Conservation (phyloP, 257 asterid species). For the Solanum peruvianum region DNA sequence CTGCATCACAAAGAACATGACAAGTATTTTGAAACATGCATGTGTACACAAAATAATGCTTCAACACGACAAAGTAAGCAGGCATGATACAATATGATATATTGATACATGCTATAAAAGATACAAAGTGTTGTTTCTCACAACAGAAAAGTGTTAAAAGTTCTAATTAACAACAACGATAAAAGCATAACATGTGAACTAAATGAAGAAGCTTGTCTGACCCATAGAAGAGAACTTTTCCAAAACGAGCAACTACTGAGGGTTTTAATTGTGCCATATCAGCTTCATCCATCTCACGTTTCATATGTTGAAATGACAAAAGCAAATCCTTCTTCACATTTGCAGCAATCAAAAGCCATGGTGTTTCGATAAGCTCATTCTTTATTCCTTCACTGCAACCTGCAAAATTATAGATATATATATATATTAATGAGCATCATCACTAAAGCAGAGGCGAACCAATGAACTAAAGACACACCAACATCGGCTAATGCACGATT, state of each 20-base stretch:
- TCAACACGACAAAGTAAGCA: neutral
- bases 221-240: conserved; percentile 32
- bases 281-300: conserved; percentile 8
- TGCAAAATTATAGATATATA: neutral
- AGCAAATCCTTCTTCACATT: conserved; percentile 28
- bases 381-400: conserved; percentile 3
- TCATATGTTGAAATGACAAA: conserved; percentile 22
- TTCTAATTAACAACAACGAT: neutral
- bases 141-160: neutral
- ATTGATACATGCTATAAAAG: neutral
- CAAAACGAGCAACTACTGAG: conserved; percentile 25
- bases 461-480: no score
- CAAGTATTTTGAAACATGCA: neutral
- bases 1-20: neutral
- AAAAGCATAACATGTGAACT: neutral
- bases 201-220: conserved; percentile 8
- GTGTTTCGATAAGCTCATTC: conserved; percentile 4
- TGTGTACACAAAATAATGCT: neutral
- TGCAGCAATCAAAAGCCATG: conserved; percentile 24
- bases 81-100: neutral
- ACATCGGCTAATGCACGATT: no score
- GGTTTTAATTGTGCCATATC: conserved; percentile 21
- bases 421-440: no score
- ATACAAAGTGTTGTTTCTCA: neutral
- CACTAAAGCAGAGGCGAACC: no score